phyloP scores from a whole-genome alignment of 2,329 filamentous ascomycete species.

The Diaporthe vexans region DNA sequence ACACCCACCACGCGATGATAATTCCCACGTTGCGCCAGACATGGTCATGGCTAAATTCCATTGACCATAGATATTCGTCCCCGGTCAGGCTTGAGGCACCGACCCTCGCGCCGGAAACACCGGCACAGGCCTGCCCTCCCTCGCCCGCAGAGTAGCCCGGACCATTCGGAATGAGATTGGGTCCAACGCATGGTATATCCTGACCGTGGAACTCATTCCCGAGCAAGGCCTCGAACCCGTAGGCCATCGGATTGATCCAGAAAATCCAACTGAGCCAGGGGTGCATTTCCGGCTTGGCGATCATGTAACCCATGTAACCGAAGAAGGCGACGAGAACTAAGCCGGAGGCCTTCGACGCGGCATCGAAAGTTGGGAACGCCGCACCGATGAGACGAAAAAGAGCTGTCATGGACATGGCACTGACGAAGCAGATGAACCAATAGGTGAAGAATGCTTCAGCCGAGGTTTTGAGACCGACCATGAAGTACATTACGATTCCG shows the following conservation, averaged over 20 bases:
- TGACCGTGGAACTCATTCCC: constrained; percentile 75
- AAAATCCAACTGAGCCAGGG: constrained; percentile 75
- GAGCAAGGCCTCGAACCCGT: constrained; percentile 77
- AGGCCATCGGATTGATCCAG: constrained; percentile 77
- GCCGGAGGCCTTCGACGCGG: constrained; percentile 68
- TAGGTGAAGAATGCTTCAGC: constrained; percentile 62
- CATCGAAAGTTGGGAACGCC: constrained; percentile 66
- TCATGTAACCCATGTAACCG: constrained; percentile 76
- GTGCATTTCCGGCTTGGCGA: constrained; percentile 72
- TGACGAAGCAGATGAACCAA: constrained; percentile 12
- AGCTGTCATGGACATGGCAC: constrained; percentile 7
- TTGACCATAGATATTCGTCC: constrained; percentile 19
- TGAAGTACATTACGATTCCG: constrained; percentile 72
- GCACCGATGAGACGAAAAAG: constrained; percentile 23
- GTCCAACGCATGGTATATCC: constrained; percentile 23
- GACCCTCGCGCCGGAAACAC: background rate
- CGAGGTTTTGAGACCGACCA: constrained; percentile 68
- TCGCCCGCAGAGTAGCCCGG: background rate
- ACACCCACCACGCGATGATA: constrained; percentile 72
- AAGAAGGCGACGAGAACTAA: constrained; percentile 51
- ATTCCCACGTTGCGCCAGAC: constrained; percentile 74
- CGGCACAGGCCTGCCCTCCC: background rate
- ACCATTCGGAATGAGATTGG: constrained; percentile 28
- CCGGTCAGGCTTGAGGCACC: constrained; percentile 1
- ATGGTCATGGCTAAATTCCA: constrained; percentile 49